Base-by-base conservation (phyloP, 2,329 filamentous ascomycete genomes). In the Nigrospora osmanthi region DNA sequence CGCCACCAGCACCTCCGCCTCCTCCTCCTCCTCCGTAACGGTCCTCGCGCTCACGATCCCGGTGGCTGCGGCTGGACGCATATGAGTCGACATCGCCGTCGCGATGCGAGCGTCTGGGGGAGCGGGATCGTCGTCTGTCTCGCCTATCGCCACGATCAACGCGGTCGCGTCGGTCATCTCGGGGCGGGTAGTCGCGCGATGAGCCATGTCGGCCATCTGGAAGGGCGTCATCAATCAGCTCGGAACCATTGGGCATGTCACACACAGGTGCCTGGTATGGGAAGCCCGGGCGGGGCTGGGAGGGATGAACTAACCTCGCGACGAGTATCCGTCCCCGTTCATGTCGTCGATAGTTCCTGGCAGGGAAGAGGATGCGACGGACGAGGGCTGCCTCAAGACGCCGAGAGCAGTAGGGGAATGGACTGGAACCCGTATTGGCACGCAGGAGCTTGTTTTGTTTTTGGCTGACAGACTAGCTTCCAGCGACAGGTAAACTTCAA, bases 21-120 rank as follows among this genome's bases (percentile, higher is more conserved):
- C n/a, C n/a, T n/a, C n/a, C n/a, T n/a, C n/a, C n/a, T n/a, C 35
- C 36, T 32, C 84, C 83, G 62, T 96, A 96, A 61, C 90, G 80
- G 56, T 96, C 91, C 67, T 97, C 91, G 50, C 91, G 86, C 70
- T 97, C 91, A 50, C 91, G 78, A 63, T 95, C 91, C 62, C 91
- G 81, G 65, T 95, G 94, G 69, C 85, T 90, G 55, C 91, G 85
- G 67, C 89, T 95, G 6, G 87, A 89, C 16, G 90, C 95, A 69
- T 97, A 97, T 46, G 87, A 83, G 66, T 96, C 89, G 38, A 57
- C 61, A 44, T 63, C 59, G 47, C 80, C 77, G 64, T 93, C 85
- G 55, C 85, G 85, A 55, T 87, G 82, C 54, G 75, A 70, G 46
- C 73, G 67, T 51, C 83, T 73, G 47, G 90, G 90, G 15, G 91